Evolutionary conservation across 2,329 filamentous ascomycete species (phyloP), one percentile per base, ranked within the genome.

Genomic region (Emericellopsis atlantica): DNA sequence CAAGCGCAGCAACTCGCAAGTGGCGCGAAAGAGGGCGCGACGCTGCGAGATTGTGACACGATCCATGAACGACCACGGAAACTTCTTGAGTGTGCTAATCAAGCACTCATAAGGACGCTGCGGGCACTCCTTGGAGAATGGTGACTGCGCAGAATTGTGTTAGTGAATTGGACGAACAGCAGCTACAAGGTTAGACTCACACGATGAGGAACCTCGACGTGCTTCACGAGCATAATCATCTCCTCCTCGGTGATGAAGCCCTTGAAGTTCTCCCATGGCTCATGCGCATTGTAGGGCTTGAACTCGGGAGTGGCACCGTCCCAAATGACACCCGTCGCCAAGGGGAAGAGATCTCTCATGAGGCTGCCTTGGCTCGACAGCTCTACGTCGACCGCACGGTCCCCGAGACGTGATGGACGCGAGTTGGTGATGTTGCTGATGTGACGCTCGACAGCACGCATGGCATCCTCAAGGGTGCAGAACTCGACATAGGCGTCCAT

Each of bases 71-170:
- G 72, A 66, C 79, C 79, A 83, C 0, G 79, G 79, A 35, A 79
- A 67, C 61, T 81, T 76, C 44, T 67, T 69, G 32, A 78, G 52
- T 1, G 72, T 80, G 53, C 74, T 79, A 48, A 82, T 78, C 50
- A 82, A 62, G 52, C 69, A 77, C 59, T 83, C 79, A 42, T 73
- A 81, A 2, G 76, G 72, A 12, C 79, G 70, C 57, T 82, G 76
- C 0, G 76, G 75, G 48, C 75, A 79, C 22, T 76, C 67, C 43
- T 65, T 68, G 8, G 73, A 69, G 51, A 74, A 81, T 0, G 72
- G 71, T 11, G 74, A 76, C 74, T 80, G 40, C 5, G 26, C 6
- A 9, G 3, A 14, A 37, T 1, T 5, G 18, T 29, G 23, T 32
- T 4, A 40, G 21, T n/a, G 9, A 16, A 23, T 21, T 12, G 23